phyloP scores from a whole-genome alignment of 75 land plant genomes.

The Cupressus sempervirens region DNA sequence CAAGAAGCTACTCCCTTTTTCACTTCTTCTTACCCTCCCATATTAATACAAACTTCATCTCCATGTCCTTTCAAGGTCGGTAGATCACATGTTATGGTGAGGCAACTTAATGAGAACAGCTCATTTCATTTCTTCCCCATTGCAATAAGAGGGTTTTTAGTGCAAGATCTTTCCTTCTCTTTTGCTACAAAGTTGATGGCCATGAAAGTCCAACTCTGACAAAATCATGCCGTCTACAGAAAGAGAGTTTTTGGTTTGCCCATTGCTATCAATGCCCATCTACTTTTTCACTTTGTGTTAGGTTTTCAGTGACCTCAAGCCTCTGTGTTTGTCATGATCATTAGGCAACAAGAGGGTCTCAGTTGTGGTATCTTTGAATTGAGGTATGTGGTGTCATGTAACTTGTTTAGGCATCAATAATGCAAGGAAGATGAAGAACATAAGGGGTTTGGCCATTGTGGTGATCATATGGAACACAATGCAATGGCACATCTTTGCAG shows the following conservation, averaged over 20 bases:
- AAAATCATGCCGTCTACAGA: background rate
- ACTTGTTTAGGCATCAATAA: background rate
- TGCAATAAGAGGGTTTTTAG: background rate
- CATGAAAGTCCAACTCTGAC: background rate
- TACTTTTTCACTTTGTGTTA: background rate
- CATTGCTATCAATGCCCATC: background rate
- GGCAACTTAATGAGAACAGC: background rate
- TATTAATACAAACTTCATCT: background rate
- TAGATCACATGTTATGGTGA: background rate
- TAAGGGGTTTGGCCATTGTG: background rate
- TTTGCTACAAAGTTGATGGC: background rate
- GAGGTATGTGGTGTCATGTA: background rate
- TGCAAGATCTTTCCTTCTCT: background rate
- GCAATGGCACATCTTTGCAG: constrained; percentile 5
- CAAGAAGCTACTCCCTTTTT: background rate
- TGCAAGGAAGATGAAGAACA: constrained; percentile 9
- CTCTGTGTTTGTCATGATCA: background rate
- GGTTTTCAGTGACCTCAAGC: background rate
- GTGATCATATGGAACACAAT: background rate
- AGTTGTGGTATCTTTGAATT: background rate
- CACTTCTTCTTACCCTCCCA: background rate
- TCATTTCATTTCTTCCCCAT: background rate
- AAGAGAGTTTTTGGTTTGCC: background rate
- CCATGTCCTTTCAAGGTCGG: background rate
- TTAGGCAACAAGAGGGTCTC: background rate